Evolutionary conservation across 257 asterid species (phyloP).

Genomic region (Rubia yunnanensis): DNA sequence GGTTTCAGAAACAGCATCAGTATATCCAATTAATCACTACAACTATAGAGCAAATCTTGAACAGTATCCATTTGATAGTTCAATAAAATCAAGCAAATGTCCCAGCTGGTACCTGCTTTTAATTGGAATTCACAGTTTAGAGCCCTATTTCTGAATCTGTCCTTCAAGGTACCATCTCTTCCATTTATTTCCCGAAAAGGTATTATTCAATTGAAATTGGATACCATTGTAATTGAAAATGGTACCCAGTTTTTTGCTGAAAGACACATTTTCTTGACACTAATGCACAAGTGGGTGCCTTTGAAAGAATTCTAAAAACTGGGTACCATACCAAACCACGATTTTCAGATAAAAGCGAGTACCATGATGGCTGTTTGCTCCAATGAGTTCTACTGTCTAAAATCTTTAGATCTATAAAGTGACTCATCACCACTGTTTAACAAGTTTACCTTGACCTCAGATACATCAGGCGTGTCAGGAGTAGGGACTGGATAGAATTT

Average conservation of each 20-base stretch:
- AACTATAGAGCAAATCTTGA: not conserved
- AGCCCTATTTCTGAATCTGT: not conserved
- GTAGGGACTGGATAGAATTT: slow-evolving; percentile 81
- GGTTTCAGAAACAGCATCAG: not conserved
- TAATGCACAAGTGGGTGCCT: not conserved
- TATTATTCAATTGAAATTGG: too few species aligned
- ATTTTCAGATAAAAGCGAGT: not conserved
- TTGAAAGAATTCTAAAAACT: not conserved
- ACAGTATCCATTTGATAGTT: not conserved
- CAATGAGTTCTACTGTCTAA: not conserved
- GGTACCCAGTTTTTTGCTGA: not conserved
- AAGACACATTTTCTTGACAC: too few species aligned
- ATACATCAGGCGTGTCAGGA: slow-evolving; percentile 70
- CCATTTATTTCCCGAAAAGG: not conserved
- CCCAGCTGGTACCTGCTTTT: not conserved
- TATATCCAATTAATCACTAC: not conserved
- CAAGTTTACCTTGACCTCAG: slow-evolving; percentile 61
- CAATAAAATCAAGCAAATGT: too few species aligned
- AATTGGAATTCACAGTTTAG: not conserved
- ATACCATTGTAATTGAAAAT: too few species aligned
- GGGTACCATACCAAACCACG: not conserved
- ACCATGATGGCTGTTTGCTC: not conserved
- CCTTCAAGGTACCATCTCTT: not conserved
- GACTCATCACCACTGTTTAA: not conserved
- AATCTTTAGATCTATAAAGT: not conserved